These are phyloP conservation scores for Conticribra weissflogii DNA, from an alignment of 108 stramenopile genomes.

Conservation along the genomic window DNA sequence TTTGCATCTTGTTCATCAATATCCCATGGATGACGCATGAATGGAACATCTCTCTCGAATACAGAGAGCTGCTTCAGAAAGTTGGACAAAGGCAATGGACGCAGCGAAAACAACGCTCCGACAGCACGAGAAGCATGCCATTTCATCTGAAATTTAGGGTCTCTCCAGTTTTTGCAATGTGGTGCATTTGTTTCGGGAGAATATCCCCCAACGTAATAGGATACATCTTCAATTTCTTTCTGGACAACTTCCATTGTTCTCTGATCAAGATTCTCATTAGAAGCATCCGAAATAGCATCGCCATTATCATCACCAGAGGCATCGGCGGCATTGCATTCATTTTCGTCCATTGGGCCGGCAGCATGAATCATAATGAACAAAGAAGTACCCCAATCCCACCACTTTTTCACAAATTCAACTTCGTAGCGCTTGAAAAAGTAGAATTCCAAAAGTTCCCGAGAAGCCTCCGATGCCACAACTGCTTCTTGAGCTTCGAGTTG, in stretches of 20 bases:
- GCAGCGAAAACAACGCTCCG: slow-evolving; percentile 61
- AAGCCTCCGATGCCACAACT: slow-evolving; percentile 50
- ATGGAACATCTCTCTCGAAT: slow-evolving; percentile 63
- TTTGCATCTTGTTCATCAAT: slow-evolving; percentile 68
- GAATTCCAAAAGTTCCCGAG: slow-evolving; percentile 32
- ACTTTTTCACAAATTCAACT: slow-evolving; percentile 41
- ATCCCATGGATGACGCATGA: slow-evolving; percentile 79
- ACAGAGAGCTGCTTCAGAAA: slow-evolving; percentile 52
- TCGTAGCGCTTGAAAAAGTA: slow-evolving; percentile 48
- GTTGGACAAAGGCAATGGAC: slow-evolving; percentile 45
- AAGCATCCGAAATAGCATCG: slow-evolving; percentile 38
- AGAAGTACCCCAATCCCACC: slow-evolving; percentile 79
- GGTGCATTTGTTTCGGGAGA: slow-evolving; percentile 51
- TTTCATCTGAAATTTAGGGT: slow-evolving; percentile 47
- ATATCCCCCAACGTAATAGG: slow-evolving; percentile 48
- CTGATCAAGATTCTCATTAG: not conserved
- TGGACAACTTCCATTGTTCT: not conserved
- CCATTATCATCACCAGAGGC: slow-evolving; percentile 43
- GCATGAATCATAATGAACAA: slow-evolving; percentile 55
- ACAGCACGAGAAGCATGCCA: slow-evolving; percentile 76
- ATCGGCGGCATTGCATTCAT: not conserved
- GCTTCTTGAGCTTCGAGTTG: slow-evolving; percentile 39
- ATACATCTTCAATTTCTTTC: slow-evolving; percentile 16
- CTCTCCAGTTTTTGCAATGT: slow-evolving; percentile 41
- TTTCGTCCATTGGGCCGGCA: not conserved